Percentiles rank a stretch among this genome's conserved stretches.
phyloP scores from a whole-genome alignment of 108 stramenopile species.

The Skeletonema costatum region DNA sequence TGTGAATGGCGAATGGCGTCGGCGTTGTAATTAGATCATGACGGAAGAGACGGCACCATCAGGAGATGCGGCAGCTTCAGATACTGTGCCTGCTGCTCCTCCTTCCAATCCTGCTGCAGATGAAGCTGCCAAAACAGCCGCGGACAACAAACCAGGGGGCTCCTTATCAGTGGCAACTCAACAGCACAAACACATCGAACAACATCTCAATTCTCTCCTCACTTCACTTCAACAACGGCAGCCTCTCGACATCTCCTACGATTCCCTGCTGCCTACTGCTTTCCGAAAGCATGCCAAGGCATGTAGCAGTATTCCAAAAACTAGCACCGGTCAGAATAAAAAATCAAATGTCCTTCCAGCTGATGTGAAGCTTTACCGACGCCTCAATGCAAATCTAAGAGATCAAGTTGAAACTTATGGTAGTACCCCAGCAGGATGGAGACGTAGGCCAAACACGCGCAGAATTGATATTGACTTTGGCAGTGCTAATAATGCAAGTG shows the following conservation, averaged over 20 bases:
- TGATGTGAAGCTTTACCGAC: slow-evolving; percentile 41
- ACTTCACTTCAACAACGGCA: slow-evolving; percentile 47
- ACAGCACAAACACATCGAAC: slow-evolving; percentile 36
- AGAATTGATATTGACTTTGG: slow-evolving; percentile 44
- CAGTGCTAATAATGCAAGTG: slow-evolving; percentile 10
- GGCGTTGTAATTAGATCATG: too few relatives aligned
- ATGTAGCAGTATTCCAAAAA: slow-evolving; percentile 39
- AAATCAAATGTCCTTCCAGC: slow-evolving; percentile 27
- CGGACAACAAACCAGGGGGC: background rate
- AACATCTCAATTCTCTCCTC: slow-evolving; percentile 42
- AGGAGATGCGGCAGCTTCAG: background rate
- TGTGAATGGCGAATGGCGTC: too few relatives aligned
- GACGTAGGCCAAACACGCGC: slow-evolving; percentile 39
- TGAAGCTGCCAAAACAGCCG: slow-evolving; percentile 5
- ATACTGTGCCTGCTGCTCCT: background rate
- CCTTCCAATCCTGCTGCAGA: background rate
- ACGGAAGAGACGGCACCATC: background rate
- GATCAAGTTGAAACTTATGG: slow-evolving; percentile 66
- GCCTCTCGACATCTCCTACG: slow-evolving; percentile 82
- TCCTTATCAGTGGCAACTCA: slow-evolving; percentile 9
- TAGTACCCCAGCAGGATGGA: slow-evolving; percentile 47
- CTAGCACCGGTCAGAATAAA: background rate
- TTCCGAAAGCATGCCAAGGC: slow-evolving; percentile 54
- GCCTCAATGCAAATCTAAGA: slow-evolving; percentile 57
- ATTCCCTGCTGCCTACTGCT: slow-evolving; percentile 57